Base-by-base conservation (phyloP, 768 basidiomycete species). In the Boletus sp. region DNA sequence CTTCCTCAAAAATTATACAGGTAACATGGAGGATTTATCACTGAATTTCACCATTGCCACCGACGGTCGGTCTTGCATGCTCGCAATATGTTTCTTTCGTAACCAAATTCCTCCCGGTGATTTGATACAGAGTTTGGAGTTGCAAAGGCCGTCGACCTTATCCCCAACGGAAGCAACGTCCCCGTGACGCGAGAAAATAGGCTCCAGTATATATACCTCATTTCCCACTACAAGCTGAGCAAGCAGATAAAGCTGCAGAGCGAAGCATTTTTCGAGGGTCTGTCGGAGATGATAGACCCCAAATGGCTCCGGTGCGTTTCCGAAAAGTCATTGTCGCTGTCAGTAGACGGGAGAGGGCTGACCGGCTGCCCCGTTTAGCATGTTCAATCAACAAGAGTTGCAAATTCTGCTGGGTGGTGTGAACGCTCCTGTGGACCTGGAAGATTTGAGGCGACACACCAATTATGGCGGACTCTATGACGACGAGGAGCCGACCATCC, bases 351-450 rank as follows among this genome's bases (percentile, higher is more conserved):
- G 15, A 32, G n/a, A 36, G 11, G 15, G 29, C 57, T 66, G 39
- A 72, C 35, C 8, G 18, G 39, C 53, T 24, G 15, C 37, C 62
- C 46, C 39, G 15, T 46, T 48, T 59, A 91, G 93, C 45, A 95
- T 98, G 92, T 99, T 98, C 75, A 96, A 98, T 71, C 95, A 96
- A 62, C 90, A 92, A 68, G 97, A 98, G 71, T 78, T 98, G 4
- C 94, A 94, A 68, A 88, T 96, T 47, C 77, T 98, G 1, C 79
- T 99, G 7, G 95, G 95, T 0, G 94, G 92, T 7, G 89, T 90
- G 33, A 89, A 95, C 57, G 78, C 90, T 0, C 88, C 89, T 0
- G 87, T 96, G 47, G 90, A 95, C 67, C 61, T 98, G 8, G 84
- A 88, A 15, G 95, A 99, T 71, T 72, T 98, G 56, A 77, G 86